These are phyloP conservation scores for Nitzschia inconspicua DNA, from an alignment of 108 stramenopile genomes.

Conservation along the genomic window DNA sequence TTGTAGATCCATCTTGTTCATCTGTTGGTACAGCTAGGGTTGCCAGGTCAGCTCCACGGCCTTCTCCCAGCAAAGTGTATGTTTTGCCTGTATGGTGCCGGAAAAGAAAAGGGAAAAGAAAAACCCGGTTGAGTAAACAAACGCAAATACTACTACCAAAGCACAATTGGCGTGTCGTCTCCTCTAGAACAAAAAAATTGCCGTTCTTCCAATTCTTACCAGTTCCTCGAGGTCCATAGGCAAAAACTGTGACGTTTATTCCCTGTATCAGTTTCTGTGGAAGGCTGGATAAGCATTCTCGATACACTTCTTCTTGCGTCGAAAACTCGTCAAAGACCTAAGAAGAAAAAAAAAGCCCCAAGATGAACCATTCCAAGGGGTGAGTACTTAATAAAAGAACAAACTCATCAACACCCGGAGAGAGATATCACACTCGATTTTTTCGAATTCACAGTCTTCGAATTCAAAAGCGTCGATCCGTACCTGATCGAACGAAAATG, in stretches of 20 bases:
- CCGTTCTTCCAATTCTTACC: no score
- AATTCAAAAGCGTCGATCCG: no score
- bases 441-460: background rate
- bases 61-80: constrained; percentile 28
- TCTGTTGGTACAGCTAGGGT: constrained; percentile 7
- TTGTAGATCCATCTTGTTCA: background rate
- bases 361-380: background rate
- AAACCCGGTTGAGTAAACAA: background rate
- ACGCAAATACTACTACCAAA: constrained; percentile 30
- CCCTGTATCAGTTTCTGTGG: constrained; percentile 35
- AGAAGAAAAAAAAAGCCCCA: background rate
- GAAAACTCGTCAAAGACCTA: constrained; percentile 50
- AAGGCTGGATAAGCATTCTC: constrained; percentile 28
- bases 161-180: constrained; percentile 80
- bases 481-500: constrained; percentile 57
- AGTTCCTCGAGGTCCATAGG: constrained; percentile 87
- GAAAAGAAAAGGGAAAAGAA: background rate
- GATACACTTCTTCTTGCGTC: constrained; percentile 49
- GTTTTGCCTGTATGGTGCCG: constrained; percentile 49
- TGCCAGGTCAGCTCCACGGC: constrained; percentile 14
- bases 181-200: no score
- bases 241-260: constrained; percentile 77
- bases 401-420: background rate
- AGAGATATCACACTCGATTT: no score
- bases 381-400: background rate